Conservation (phyloP, 129 eudicot species). For the Ambrosia artemisiifolia region DNA sequence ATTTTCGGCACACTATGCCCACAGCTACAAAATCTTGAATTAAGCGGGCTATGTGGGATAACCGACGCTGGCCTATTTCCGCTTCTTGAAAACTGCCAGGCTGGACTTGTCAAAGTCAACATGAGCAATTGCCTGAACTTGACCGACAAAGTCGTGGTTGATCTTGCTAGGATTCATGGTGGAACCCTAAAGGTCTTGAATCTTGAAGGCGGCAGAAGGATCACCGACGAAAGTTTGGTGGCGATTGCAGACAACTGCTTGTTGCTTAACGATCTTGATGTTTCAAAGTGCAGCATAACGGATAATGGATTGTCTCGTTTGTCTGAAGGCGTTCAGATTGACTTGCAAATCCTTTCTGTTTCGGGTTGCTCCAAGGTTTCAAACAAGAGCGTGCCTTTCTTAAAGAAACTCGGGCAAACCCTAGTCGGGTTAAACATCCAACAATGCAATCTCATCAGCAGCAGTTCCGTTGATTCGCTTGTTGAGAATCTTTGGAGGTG, state of each 20-base stretch:
- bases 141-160: slow-evolving; percentile 49
- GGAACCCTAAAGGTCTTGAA: slow-evolving; percentile 63
- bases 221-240: slow-evolving; percentile 63
- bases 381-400: slow-evolving; percentile 52
- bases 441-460: slow-evolving; percentile 72
- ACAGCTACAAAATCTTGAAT: slow-evolving; percentile 58
- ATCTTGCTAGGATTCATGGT: slow-evolving; percentile 62
- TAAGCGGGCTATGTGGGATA: slow-evolving; percentile 68
- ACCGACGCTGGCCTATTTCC: slow-evolving; percentile 65
- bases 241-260: slow-evolving; percentile 60
- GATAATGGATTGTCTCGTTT: slow-evolving; percentile 65
- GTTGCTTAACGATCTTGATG: slow-evolving; percentile 68
- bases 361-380: slow-evolving; percentile 82
- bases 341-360: slow-evolving; percentile 68
- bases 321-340: slow-evolving; percentile 48
- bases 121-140: slow-evolving; percentile 63
- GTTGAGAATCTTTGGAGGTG: slow-evolving; percentile 78
- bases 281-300: slow-evolving; percentile 70
- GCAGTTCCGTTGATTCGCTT: slow-evolving; percentile 57
- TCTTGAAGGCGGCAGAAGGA: slow-evolving; percentile 74
- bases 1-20: slow-evolving; percentile 72
- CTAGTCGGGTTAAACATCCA: slow-evolving; percentile 77
- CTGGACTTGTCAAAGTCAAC: slow-evolving; percentile 69
- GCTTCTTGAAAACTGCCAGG: slow-evolving; percentile 50
- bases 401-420: slow-evolving; percentile 59